Base-by-base conservation (phyloP, 192 early-diverging fungal genomes). In the Coemansia sp. region DNA sequence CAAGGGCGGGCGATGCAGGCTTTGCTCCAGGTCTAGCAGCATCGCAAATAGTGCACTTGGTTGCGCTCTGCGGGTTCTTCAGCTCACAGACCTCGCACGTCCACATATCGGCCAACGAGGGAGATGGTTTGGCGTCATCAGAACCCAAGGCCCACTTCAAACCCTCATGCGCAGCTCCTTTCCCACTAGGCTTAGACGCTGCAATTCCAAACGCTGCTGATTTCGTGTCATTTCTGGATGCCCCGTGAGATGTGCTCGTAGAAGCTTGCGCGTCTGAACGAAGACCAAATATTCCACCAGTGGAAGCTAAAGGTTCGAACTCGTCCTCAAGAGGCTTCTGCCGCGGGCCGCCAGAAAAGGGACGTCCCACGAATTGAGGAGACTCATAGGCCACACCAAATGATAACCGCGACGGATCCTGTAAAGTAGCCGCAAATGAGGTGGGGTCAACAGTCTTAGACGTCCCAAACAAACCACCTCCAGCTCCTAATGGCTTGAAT, bases 31-130 rank as follows among this genome's bases (percentile, higher is more conserved):
- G 59, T 32, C 66, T 75, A 5, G 61, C 40, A 3, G 61, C 53
- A 15, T 81, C 79, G 34, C 79, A 81, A 0, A 75, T 58, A 4
- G 32, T 49, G 40, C 79, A 81, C 32, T 56, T 52, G 6, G 20
- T 36, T 14, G 69, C 66, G 6, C 9, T 11, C 19, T 32, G 14
- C 0, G 66, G 59, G 46, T 52, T 81, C 22, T 35, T 64, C 36
- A 81, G 54, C 52, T 60, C 62, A 55, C 79, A 82, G 15, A 61
- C 55, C 8, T 50, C 57, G 50, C 75, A 82, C n/a, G 56, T 66
- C 79, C 79, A 82, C 20, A 67, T 25, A 13, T 53, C 70, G 11
- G 10, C 43, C 15, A 29, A 23, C 15, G 14, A 17, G 0, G 14
- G 9, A 15, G 17, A 33, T 0, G 50, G 34, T 42, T 49, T 45